These are phyloP conservation scores for Talaromyces proteolyticus DNA, from an alignment of 495 filamentous ascomycete genomes.

Conservation along the genomic window DNA sequence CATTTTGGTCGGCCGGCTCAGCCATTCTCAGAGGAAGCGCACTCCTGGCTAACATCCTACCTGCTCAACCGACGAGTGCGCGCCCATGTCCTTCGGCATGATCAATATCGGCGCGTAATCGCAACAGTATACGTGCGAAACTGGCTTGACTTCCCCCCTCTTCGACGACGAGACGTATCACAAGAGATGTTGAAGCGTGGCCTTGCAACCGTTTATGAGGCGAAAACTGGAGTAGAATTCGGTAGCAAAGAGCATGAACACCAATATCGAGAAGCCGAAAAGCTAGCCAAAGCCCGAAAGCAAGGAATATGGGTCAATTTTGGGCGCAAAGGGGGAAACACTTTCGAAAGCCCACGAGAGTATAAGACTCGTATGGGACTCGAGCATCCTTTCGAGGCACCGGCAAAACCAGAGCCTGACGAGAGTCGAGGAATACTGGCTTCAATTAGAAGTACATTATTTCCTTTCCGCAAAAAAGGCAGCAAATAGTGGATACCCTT, in stretches of 20 bases:
- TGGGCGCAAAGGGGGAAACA: constrained; percentile 15
- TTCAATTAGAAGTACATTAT: background rate
- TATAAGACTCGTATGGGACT: constrained; percentile 68
- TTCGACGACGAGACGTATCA: constrained; percentile 72
- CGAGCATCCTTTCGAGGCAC: constrained; percentile 12
- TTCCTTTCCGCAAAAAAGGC: background rate
- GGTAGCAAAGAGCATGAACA: constrained; percentile 57
- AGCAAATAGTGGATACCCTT: background rate
- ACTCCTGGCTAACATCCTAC: constrained; percentile 68
- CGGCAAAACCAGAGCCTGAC: constrained; percentile 35
- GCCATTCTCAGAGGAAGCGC: constrained; percentile 73
- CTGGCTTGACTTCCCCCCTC: constrained; percentile 47
- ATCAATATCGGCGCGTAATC: constrained; percentile 91
- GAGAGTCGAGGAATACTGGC: constrained; percentile 15
- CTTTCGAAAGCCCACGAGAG: constrained; percentile 71
- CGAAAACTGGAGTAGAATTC: constrained; percentile 82
- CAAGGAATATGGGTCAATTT: constrained; percentile 77
- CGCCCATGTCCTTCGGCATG: constrained; percentile 70
- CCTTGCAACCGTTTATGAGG: constrained; percentile 87
- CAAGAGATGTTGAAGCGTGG: constrained; percentile 81
- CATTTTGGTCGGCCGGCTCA: constrained; percentile 89
- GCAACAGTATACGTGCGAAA: constrained; percentile 74
- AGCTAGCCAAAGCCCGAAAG: constrained; percentile 57
- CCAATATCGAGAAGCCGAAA: constrained; percentile 67
- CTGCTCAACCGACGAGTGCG: constrained; percentile 71